Evolutionary conservation across 192 early-diverging fungal genomes (phyloP).

Genomic region (Phlyctochytrium bullatum): DNA sequence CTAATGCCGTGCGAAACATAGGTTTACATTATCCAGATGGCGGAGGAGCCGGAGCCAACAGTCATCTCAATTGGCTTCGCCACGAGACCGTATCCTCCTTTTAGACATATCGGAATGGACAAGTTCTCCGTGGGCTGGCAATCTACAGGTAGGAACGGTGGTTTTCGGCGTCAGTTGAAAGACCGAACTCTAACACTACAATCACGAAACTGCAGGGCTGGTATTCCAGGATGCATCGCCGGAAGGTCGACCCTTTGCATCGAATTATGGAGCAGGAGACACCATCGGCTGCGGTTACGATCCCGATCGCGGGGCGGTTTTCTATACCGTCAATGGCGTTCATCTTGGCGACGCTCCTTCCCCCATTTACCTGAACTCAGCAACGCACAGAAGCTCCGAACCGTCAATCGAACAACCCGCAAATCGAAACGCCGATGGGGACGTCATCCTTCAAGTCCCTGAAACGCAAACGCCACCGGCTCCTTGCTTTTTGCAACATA

Average conservation of each 20-base stretch:
- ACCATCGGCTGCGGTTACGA: neutral
- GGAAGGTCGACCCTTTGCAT: neutral
- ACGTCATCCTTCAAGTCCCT: too few species aligned
- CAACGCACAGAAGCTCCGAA: too few species aligned
- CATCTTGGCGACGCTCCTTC: neutral
- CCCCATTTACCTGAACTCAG: neutral
- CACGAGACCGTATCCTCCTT: neutral
- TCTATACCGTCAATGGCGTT: neutral
- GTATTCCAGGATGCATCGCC: neutral
- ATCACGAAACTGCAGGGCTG: too few species aligned
- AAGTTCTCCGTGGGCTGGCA: conserved; percentile 5
- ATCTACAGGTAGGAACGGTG: neutral
- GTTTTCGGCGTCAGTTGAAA: too few species aligned
- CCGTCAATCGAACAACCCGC: too few species aligned
- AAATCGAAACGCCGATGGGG: too few species aligned
- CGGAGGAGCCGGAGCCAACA: neutral
- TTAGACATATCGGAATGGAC: neutral
- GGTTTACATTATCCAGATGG: neutral
- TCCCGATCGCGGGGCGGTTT: neutral
- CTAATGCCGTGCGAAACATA: neutral
- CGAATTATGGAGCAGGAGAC: neutral
- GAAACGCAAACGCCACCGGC: too few species aligned
- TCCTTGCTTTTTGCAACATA: too few species aligned
- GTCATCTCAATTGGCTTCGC: neutral
- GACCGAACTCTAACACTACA: too few species aligned